Conservation (phyloP, 768 basidiomycete genomes). For the Auriscalpium vulgare region DNA sequence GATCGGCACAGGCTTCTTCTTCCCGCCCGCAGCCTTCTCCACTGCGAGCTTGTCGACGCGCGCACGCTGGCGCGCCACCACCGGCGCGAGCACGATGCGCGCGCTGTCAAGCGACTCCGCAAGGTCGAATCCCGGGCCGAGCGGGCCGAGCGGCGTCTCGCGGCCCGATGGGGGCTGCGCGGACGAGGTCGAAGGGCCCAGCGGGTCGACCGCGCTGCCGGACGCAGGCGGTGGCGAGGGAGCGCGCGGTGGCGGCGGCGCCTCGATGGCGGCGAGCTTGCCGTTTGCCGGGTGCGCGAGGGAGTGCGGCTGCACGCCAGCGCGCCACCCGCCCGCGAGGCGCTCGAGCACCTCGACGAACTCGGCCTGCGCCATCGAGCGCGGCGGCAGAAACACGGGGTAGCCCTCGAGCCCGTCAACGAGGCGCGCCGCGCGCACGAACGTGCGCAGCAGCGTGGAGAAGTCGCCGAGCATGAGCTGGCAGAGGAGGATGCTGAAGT, state of each 20-base stretch:
- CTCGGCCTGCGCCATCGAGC: slow-evolving; percentile 87
- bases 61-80: slow-evolving; percentile 54
- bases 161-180: slow-evolving; percentile 13
- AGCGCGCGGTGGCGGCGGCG: slow-evolving; percentile 19
- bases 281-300: slow-evolving; percentile 27
- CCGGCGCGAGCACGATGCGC: slow-evolving; percentile 68
- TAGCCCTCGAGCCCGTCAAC: slow-evolving; percentile 84
- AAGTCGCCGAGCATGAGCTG: slow-evolving; percentile 77
- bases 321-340: slow-evolving; percentile 68
- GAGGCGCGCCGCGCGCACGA: slow-evolving; percentile 55
- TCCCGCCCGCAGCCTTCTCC: slow-evolving; percentile 37
- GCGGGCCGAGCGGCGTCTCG: slow-evolving; percentile 14
- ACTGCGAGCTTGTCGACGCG: slow-evolving; percentile 43
- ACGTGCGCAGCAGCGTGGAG: slow-evolving; percentile 48
- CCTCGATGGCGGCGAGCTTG: slow-evolving; percentile 37
- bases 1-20: slow-evolving; percentile 59
- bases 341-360: slow-evolving; percentile 82
- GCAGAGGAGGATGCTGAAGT: slow-evolving; percentile 72
- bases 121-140: slow-evolving; percentile 29
- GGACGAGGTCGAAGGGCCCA: slow-evolving; percentile 19
- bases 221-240: slow-evolving; percentile 13
- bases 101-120: slow-evolving; percentile 55
- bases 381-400: slow-evolving; percentile 79
- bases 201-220: slow-evolving; percentile 18
- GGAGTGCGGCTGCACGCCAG: slow-evolving; percentile 55